Percentiles rank a stretch among this genome's conserved stretches.
Evolutionary conservation across 2,329 filamentous ascomycete species (phyloP).

Genomic region (Zasmidium angulare): DNA sequence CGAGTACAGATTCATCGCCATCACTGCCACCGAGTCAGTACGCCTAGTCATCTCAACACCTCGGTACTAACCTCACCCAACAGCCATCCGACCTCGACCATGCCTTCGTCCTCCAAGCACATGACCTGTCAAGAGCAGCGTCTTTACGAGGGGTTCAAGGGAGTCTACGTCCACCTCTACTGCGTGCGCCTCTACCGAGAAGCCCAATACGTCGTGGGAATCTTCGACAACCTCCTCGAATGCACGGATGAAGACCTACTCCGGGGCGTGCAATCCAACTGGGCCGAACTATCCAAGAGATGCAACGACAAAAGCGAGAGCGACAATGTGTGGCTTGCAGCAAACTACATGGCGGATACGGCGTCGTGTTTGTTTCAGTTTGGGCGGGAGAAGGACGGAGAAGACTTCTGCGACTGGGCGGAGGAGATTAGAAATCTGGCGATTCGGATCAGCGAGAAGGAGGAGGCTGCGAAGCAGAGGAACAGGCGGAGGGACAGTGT

Average conservation of each 20-base stretch:
- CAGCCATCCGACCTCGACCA: background rate
- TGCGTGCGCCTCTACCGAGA: background rate
- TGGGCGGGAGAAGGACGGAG: conserved; percentile 18
- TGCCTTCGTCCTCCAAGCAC: conserved; percentile 18
- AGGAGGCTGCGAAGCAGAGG: background rate
- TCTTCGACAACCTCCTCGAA: conserved; percentile 12
- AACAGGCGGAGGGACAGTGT: background rate
- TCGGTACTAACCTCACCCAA: background rate
- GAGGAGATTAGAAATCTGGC: conserved; percentile 11
- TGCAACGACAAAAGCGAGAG: conserved; percentile 2
- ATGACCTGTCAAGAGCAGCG: conserved; percentile 11
- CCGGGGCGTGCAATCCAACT: background rate
- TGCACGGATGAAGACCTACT: background rate
- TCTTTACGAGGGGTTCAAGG: conserved; percentile 10
- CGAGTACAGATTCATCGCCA: background rate
- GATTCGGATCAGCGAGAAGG: conserved; percentile 5
- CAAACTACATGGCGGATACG: conserved; percentile 11
- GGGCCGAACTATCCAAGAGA: conserved; percentile 1
- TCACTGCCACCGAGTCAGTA: background rate
- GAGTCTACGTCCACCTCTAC: conserved; percentile 11
- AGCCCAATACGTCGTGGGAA: background rate
- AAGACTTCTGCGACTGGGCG: conserved; percentile 14
- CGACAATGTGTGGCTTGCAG: conserved; percentile 4
- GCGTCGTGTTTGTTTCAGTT: conserved; percentile 14
- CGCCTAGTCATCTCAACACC: background rate